These are phyloP conservation scores for Sugiyamaella neomexicana DNA, from an alignment of 1,139 yeast genomes.

Conservation along the genomic window DNA sequence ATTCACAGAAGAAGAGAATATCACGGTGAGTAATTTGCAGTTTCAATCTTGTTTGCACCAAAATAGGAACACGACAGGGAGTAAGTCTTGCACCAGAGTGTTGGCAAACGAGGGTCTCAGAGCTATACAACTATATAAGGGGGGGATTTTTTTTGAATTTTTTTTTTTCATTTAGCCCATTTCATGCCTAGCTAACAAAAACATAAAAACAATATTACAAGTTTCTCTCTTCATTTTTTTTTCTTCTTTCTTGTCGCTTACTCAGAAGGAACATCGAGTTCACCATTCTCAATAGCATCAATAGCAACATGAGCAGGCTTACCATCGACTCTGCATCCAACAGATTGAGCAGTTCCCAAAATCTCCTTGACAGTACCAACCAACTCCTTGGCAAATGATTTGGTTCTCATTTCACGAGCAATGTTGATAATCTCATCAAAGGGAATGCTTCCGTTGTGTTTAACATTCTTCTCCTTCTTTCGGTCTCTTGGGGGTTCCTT, in stretches of 20 bases:
- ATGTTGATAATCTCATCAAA: constrained; percentile 95
- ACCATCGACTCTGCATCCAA: constrained; percentile 97
- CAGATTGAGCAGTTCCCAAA: constrained; percentile 99
- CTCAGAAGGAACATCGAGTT: constrained; percentile 59
- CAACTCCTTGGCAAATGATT: constrained; percentile 97
- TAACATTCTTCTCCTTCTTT: constrained; percentile 99
- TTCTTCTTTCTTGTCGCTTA: too few species aligned
- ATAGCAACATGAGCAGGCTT: constrained; percentile 99
- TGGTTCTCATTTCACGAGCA: constrained; percentile 97
- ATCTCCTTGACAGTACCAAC: constrained; percentile 98
- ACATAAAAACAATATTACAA: constrained; percentile 22
- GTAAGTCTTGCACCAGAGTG: constrained; percentile 79
- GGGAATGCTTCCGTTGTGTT: constrained; percentile 99
- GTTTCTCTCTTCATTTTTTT: constrained; percentile 8
- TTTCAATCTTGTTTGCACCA: constrained; percentile 91
- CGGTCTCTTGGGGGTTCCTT: constrained; percentile 99
- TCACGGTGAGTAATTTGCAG: constrained; percentile 74
- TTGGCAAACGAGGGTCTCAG: constrained; percentile 78
- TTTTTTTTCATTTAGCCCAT: constrained; percentile 15
- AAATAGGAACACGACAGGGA: constrained; percentile 74
- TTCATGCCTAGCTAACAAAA: constrained; percentile 28
- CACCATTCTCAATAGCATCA: constrained; percentile 98
- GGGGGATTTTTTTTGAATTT: neutral
- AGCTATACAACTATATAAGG: constrained; percentile 15
- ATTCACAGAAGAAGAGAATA: constrained; percentile 43